These are phyloP conservation scores for Hypoxylon fuscum DNA, from an alignment of 495 filamentous ascomycete genomes.

Conservation along the genomic window DNA sequence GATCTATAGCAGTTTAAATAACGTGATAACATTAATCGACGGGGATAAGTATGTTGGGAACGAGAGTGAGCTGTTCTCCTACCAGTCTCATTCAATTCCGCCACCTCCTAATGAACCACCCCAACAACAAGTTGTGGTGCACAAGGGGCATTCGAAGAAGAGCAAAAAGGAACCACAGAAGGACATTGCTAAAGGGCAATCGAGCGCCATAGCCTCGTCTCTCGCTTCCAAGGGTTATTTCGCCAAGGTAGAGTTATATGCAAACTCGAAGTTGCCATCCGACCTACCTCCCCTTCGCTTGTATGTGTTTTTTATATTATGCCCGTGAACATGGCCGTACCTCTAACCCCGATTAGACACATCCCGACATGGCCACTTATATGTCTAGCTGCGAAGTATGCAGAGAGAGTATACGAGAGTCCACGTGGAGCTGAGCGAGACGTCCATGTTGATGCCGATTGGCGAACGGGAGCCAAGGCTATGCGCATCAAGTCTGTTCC, in stretches of 20 bases:
- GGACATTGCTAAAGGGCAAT: slow-evolving; percentile 46
- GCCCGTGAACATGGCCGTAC: not conserved
- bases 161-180: slow-evolving; percentile 41
- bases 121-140: slow-evolving; percentile 14
- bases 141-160: slow-evolving; percentile 41
- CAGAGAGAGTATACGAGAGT: slow-evolving; percentile 73
- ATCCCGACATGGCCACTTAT: slow-evolving; percentile 75
- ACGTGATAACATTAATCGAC: slow-evolving; percentile 75
- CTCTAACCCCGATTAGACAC: slow-evolving; percentile 55
- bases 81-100: slow-evolving; percentile 46
- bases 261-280: slow-evolving; percentile 78
- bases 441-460: slow-evolving; percentile 72
- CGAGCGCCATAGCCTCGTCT: slow-evolving; percentile 49
- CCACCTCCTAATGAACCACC: slow-evolving; percentile 29
- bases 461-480: slow-evolving; percentile 77
- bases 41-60: slow-evolving; percentile 68
- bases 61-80: slow-evolving; percentile 66
- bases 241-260: slow-evolving; percentile 78
- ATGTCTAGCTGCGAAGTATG: slow-evolving; percentile 78
- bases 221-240: slow-evolving; percentile 67
- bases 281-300: slow-evolving; percentile 70
- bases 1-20: slow-evolving; percentile 66
- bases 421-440: slow-evolving; percentile 67
- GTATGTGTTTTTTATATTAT: slow-evolving; percentile 52
- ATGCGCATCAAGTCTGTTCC: slow-evolving; percentile 83